Percentiles rank a stretch among this genome's conserved stretches.
These are phyloP conservation scores for Penicillium sp. DNA, from an alignment of 2,329 filamentous ascomycete species.

Conservation along the genomic window DNA sequence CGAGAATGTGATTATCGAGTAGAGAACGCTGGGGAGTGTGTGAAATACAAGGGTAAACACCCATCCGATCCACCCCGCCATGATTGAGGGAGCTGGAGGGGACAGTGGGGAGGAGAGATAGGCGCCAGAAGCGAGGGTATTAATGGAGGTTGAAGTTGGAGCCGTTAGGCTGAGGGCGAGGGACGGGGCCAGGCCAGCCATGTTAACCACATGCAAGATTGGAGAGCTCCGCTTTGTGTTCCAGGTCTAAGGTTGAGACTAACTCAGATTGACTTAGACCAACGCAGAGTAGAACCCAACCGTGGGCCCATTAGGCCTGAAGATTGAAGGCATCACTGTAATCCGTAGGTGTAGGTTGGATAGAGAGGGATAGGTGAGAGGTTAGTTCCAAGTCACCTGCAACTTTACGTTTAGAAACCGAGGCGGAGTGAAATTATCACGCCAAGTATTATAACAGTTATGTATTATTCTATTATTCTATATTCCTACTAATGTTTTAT, in stretches of 20 bases:
- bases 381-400: not conserved
- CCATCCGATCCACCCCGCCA: constrained; percentile 50
- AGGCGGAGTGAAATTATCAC: not conserved
- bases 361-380: not conserved
- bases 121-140: constrained; percentile 17
- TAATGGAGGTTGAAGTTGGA: constrained; percentile 15
- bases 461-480: not conserved
- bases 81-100: constrained; percentile 34
- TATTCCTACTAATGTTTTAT: not conserved
- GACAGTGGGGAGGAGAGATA: constrained; percentile 28
- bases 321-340: constrained; percentile 8
- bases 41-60: constrained; percentile 51
- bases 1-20: constrained; percentile 79
- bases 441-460: not conserved
- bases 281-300: constrained; percentile 6
- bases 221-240: constrained; percentile 17
- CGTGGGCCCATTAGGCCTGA: constrained; percentile 3
- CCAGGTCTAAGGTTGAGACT: constrained; percentile 3
- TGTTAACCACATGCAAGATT: constrained; percentile 10
- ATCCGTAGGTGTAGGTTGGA: not conserved
- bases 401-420: not conserved
- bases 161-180: constrained; percentile 23
- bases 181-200: constrained; percentile 22
- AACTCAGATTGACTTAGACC: constrained; percentile 1
- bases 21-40: constrained; percentile 60